A percentile compares a stretch with the other conserved stretches of the same genome.
Evolutionary conservation across 805 yeast species (phyloP).

Genomic region (Lachancea waltii): DNA sequence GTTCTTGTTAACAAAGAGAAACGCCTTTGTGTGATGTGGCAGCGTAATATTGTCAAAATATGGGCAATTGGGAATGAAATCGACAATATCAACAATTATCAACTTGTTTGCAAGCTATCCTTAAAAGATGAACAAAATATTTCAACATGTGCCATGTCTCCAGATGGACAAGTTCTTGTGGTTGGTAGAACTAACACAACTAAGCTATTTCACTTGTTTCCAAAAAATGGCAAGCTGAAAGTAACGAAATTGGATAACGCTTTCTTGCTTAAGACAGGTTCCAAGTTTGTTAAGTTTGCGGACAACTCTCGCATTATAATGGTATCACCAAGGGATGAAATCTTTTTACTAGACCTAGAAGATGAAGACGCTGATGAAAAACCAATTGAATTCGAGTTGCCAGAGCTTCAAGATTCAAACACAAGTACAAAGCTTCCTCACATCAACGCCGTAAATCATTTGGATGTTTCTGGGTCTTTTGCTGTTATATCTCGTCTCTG

Average conservation of each 20-base stretch:
- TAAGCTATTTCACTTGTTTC: conserved; percentile 59
- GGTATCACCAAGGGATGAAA: conserved; percentile 56
- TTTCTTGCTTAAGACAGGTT: conserved; percentile 41
- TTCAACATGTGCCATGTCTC: conserved; percentile 57
- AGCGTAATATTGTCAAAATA: conserved; percentile 70
- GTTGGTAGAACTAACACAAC: conserved; percentile 66
- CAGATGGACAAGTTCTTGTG: conserved; percentile 57
- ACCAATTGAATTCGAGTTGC: conserved; percentile 35
- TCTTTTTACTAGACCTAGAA: conserved; percentile 40
- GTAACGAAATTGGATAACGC: conserved; percentile 48
- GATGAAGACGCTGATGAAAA: conserved; percentile 36
- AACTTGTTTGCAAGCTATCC: conserved; percentile 57
- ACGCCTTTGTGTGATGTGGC: conserved; percentile 66
- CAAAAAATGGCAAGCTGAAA: conserved; percentile 34
- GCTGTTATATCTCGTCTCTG: conserved; percentile 56
- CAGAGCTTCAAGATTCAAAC: conserved; percentile 33
- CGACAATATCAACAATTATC: conserved; percentile 29
- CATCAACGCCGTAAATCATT: conserved; percentile 44
- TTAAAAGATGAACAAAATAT: conserved; percentile 77
- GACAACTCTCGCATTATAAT: conserved; percentile 42
- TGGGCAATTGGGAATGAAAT: conserved; percentile 53
- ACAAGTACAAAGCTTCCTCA: conserved; percentile 38
- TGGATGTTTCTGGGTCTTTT: conserved; percentile 44
- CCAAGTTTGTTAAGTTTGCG: conserved; percentile 46
- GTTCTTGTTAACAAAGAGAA: conserved; percentile 42